Conservation (phyloP, 345 rosid genomes). For the Odontarrhena argentea region DNA sequence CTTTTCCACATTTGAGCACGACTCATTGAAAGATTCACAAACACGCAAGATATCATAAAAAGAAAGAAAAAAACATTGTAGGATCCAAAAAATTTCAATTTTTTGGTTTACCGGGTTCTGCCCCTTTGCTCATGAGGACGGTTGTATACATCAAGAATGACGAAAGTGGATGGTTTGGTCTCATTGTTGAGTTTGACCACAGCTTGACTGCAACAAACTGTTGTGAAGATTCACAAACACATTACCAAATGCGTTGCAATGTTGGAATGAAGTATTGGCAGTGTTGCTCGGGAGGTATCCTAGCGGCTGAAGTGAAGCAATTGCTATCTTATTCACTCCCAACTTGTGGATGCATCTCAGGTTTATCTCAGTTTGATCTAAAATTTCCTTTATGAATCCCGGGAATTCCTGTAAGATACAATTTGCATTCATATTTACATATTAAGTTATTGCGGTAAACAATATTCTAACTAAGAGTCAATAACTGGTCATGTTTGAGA, state of each 20-base stretch:
- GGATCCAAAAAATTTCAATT: background rate
- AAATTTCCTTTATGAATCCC: conserved; percentile 47
- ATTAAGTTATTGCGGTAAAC: too few species aligned
- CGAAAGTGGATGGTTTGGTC: conserved; percentile 41
- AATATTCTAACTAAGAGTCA: too few species aligned
- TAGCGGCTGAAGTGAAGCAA: conserved; percentile 57
- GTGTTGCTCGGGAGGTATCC: conserved; percentile 76
- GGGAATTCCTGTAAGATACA: conserved; percentile 54
- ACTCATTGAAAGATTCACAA: conserved; percentile 36
- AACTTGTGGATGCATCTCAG: conserved; percentile 50
- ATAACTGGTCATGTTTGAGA: conserved; percentile 77
- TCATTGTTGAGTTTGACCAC: conserved; percentile 50
- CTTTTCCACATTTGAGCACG: conserved; percentile 51
- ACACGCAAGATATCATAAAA: conserved; percentile 42
- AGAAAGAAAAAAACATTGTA: background rate
- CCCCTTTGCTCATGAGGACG: conserved; percentile 44
- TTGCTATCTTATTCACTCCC: conserved; percentile 64
- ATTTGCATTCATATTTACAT: conserved; percentile 7
- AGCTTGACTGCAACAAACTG: conserved; percentile 46
- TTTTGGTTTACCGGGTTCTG: conserved; percentile 27
- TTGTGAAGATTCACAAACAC: conserved; percentile 53
- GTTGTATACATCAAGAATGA: conserved; percentile 57
- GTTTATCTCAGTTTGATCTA: conserved; percentile 53
- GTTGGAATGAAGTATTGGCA: conserved; percentile 36
- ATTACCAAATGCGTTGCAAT: conserved; percentile 52